A percentile compares a stretch with the other conserved stretches of the same genome.
phyloP scores from a whole-genome alignment of 176 grass and related monocot species.

The Sorghum bicolor region Sorghum_bicolor_NCBIv3 NC_012876.2:60832501-60833000 shows the following conservation, averaged over 20 bases:
- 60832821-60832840: neutral
- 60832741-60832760: neutral
- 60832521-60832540: neutral
- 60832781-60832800: neutral
- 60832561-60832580: constrained; percentile 20
- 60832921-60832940: neutral
- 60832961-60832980: neutral
- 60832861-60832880: neutral
- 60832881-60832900: neutral
- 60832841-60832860: neutral
- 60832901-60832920: constrained; percentile 9
- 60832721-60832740: neutral
- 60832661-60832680: neutral
- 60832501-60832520: neutral
- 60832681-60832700: neutral
- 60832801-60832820: neutral
- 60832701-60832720: neutral
- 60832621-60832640: constrained; percentile 25
- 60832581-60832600: constrained; percentile 9
- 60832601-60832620: neutral
- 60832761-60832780: neutral
- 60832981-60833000: neutral
- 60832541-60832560: constrained; percentile 33
- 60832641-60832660: constrained; percentile 29
- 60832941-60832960: neutral